A percentile compares a stretch with the other conserved stretches of the same genome.
Evolutionary conservation across 208 protist species (phyloP).

Genomic region (Entamoeba nuttalli): DNA sequence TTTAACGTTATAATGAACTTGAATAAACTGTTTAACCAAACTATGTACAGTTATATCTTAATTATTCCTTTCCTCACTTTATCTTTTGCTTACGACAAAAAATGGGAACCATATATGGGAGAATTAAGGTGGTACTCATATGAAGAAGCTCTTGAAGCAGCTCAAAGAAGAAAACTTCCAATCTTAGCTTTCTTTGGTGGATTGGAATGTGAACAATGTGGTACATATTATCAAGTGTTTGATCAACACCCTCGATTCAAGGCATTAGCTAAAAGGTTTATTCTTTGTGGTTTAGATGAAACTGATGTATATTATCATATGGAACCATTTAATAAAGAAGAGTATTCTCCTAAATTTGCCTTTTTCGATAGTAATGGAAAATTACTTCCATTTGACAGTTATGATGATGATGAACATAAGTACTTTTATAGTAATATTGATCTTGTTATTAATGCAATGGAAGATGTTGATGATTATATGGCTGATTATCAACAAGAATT

Average conservation of each 20-base stretch:
- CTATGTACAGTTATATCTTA: too few relatives aligned
- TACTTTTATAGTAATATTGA: not conserved
- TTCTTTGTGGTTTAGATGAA: not conserved
- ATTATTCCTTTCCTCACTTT: not conserved
- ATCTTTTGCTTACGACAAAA: not conserved
- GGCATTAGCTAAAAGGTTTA: not conserved
- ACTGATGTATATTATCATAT: not conserved
- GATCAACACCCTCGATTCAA: not conserved
- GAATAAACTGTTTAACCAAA: too few relatives aligned
- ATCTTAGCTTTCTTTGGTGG: not conserved
- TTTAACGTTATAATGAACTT: too few relatives aligned
- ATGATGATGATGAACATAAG: not conserved
- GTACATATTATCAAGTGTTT: not conserved
- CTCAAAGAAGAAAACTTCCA: not conserved
- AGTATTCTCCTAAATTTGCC: not conserved
- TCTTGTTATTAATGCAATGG: not conserved
- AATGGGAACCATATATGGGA: not conserved
- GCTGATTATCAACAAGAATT: not conserved
- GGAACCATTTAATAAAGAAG: not conserved
- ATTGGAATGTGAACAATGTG: not conserved
- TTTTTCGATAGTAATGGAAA: not conserved
- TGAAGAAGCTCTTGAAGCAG: not conserved
- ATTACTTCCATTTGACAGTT: not conserved
- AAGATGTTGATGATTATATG: not conserved
- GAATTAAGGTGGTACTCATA: not conserved